phyloP scores from a whole-genome alignment of 1,284 basidiomycete species.

The Veloporphyrellus conicus region DNA sequence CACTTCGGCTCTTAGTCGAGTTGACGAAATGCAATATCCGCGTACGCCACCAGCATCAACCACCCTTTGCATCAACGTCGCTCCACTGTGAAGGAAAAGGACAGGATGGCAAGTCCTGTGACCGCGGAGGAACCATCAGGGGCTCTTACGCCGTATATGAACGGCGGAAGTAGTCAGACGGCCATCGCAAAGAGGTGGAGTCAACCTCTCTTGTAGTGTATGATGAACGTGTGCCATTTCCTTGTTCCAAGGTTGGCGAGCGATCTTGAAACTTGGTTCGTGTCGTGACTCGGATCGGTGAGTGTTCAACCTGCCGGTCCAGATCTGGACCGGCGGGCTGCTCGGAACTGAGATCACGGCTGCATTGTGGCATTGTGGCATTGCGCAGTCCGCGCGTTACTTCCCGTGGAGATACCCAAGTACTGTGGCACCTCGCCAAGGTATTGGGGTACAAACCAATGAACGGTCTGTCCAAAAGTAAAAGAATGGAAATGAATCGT shows the following conservation, averaged over 20 bases:
- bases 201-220: not conserved
- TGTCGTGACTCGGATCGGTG: not conserved
- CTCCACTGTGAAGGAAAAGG: not conserved
- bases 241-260: not conserved
- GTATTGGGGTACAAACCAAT: slow-evolving; percentile 2
- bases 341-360: not conserved
- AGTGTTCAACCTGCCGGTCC: not conserved
- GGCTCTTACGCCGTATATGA: not conserved
- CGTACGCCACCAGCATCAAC: not conserved
- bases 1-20: not conserved
- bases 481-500: slow-evolving; percentile 1
- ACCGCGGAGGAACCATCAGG: not conserved
- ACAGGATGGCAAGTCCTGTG: not conserved
- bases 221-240: not conserved
- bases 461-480: not conserved
- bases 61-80: not conserved
- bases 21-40: not conserved
- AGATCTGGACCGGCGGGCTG: not conserved
- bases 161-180: not conserved
- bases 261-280: not conserved
- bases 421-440: not conserved
- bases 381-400: not conserved
- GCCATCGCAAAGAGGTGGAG: not conserved
- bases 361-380: not conserved
- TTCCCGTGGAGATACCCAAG: slow-evolving; percentile 6